Base-by-base conservation (phyloP, 2,329 filamentous ascomycete genomes). In the Fusarium phyllophilum region DNA sequence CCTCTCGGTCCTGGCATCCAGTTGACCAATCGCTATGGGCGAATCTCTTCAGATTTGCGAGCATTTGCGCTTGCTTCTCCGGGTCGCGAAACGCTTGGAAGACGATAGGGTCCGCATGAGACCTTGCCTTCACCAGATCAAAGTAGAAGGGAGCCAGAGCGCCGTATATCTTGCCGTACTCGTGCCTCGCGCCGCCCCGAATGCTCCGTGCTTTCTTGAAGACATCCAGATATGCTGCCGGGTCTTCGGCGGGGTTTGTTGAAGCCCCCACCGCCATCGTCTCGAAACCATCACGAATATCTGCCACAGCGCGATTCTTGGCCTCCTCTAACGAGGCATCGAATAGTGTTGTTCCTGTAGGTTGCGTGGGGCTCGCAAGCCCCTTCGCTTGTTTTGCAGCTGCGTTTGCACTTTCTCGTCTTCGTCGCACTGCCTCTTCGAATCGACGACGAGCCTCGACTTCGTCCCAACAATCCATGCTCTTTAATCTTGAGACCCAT, bases 381-480 rank as follows among this genome's bases (percentile, higher is more conserved):
- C 57, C 64, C 46, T 74, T 75, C 38, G 56, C 73, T 65, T 65
- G 75, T 62, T 45, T 75, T 49, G 69, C 66, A 45, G 62, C 70
- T 36, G 63, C 70, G 39, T 74, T 79, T 20, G 74, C 79, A 54
- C 89, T 87, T 70, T 94, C 92, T 29, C 90, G 85, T 79, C 89
- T 88, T 76, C 85, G 85, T 73, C 85, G 85, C 77, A 92, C 87
- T 13, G 89, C 88, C 31, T 96, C 92, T 71, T 98, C 96, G 59
- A 94, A 94, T 60, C 93, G 86, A 75, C 89, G 91, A 69, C 95
- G 89, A 9, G 96, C 96, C 80, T 97, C 96, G 8, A 86, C 82
- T 80, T 99, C 96, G 79, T 97, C 92, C 96, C 96, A 99, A 75
- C 93, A 93, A 5, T 92, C 94, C 91, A 99, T 97, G 66, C 89